phyloP scores from a whole-genome alignment of 2,329 filamentous ascomycete species.

The Bipolaris cookei region DNA sequence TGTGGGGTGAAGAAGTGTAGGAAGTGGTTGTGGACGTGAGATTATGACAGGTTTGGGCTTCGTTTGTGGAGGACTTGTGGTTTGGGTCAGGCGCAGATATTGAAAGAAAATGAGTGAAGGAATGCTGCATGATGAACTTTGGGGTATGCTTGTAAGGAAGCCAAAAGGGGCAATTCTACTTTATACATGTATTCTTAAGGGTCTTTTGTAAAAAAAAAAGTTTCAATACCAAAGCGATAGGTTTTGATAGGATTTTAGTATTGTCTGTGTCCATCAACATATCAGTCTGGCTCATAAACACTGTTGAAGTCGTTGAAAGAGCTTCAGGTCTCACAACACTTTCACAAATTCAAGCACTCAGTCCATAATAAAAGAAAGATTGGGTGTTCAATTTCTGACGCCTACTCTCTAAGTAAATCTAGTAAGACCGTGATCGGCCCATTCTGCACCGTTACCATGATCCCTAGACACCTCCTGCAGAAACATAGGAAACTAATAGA shows the following conservation, averaged over 20 bases:
- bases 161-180: too few species aligned
- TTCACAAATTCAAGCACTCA: neutral
- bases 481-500: neutral
- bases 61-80: neutral
- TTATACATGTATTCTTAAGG: too few species aligned
- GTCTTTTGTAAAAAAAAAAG: too few species aligned
- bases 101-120: neutral
- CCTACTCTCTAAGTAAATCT: neutral
- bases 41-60: neutral
- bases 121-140: too few species aligned
- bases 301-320: neutral
- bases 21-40: constrained; percentile 67
- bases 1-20: constrained; percentile 72
- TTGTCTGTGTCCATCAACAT: too few species aligned
- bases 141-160: too few species aligned
- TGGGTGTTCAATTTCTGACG: neutral
- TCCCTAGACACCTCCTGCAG: neutral
- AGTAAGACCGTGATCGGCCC: neutral
- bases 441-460: neutral
- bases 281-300: too few species aligned
- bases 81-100: too few species aligned
- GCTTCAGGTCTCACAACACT: neutral
- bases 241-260: too few species aligned
- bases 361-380: neutral
- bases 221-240: too few species aligned